phyloP scores from a whole-genome alignment of 441 rosid species.

The Eugenia klotzschiana region DNA sequence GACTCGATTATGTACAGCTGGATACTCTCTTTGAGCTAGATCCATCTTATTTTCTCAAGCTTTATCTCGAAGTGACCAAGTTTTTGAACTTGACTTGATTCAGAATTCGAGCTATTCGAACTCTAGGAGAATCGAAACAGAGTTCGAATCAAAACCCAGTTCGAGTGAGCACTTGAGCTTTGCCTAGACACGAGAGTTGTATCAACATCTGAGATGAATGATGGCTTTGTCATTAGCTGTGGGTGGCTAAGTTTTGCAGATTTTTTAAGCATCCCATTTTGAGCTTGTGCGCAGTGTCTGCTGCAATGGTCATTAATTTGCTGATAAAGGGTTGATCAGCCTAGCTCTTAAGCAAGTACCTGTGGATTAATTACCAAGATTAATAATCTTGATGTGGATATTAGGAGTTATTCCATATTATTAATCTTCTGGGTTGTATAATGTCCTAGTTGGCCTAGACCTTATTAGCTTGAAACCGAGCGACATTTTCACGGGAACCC shows the following conservation, averaged over 20 bases:
- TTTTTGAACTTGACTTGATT: background rate
- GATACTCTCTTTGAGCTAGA: background rate
- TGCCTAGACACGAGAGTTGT: background rate
- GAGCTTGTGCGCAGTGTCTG: background rate
- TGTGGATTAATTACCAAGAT: background rate
- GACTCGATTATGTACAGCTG: background rate
- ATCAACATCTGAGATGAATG: background rate
- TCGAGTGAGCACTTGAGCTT: background rate
- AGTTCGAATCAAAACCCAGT: background rate
- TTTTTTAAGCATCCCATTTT: background rate
- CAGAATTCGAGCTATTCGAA: background rate
- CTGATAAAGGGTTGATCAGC: background rate
- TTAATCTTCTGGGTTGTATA: background rate
- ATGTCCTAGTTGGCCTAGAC: background rate
- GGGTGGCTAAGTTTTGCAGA: background rate
- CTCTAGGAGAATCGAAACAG: background rate
- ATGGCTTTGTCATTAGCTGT: background rate
- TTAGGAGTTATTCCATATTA: background rate
- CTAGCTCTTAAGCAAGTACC: background rate
- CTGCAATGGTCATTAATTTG: background rate
- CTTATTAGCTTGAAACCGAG: background rate
- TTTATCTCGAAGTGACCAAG: background rate
- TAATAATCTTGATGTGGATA: background rate
- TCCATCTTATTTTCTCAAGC: background rate
- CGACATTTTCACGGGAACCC: background rate